phyloP scores from a whole-genome alignment of 768 basidiomycete genomes.

The Phanerodontia chrysosporium region DNA sequence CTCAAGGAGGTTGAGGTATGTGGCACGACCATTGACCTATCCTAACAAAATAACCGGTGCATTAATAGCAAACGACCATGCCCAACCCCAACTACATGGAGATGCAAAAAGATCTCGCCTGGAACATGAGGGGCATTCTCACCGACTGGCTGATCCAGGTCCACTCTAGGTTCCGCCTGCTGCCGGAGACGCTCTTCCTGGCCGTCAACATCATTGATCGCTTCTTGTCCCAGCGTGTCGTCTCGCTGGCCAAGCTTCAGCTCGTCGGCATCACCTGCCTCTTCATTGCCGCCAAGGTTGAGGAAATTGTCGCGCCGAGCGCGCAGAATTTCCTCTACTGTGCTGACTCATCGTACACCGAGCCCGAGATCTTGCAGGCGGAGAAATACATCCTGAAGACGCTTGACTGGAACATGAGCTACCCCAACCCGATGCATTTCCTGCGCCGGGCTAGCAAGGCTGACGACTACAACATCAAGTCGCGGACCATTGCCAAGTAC shows the following conservation, averaged over 20 bases:
- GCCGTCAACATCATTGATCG: constrained; percentile 78
- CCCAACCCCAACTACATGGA: constrained; percentile 86
- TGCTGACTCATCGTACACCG: constrained; percentile 71
- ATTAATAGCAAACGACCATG: constrained; percentile 61
- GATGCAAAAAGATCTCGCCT: constrained; percentile 75
- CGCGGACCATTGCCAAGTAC: constrained; percentile 87
- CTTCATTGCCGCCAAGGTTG: constrained; percentile 87
- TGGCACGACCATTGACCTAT: not conserved
- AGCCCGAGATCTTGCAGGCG: constrained; percentile 81
- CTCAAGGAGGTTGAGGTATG: constrained; percentile 79
- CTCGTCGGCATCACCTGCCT: constrained; percentile 87
- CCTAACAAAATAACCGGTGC: constrained; percentile 13
- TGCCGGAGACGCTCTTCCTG: constrained; percentile 90
- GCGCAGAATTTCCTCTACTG: constrained; percentile 77
- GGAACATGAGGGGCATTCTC: constrained; percentile 86
- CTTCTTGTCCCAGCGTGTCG: constrained; percentile 55
- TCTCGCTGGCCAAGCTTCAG: constrained; percentile 59
- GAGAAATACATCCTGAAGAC: constrained; percentile 86
- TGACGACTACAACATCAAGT: constrained; percentile 83
- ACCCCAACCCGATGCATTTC: constrained; percentile 87
- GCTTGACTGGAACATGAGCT: constrained; percentile 80
- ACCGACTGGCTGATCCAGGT: constrained; percentile 94
- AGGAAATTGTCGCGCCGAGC: constrained; percentile 87
- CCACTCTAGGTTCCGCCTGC: constrained; percentile 78
- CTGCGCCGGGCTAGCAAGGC: constrained; percentile 89